Conservation (phyloP, 495 filamentous ascomycete species). For the Xylaria acuta region DNA sequence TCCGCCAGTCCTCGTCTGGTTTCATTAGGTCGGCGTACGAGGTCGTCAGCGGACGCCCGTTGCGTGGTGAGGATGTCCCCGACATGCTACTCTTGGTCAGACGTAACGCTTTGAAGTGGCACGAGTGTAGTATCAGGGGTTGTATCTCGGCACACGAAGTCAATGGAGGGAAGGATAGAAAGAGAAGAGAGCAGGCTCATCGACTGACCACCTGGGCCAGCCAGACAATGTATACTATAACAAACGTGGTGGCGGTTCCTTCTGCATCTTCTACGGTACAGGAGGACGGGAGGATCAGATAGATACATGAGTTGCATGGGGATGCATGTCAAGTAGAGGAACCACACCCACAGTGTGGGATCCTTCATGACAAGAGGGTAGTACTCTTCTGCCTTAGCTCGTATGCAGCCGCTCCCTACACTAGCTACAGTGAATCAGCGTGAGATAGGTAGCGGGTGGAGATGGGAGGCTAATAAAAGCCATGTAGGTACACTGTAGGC, state of each 20-base stretch:
- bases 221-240: slow-evolving; percentile 27
- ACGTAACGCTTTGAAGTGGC: background rate
- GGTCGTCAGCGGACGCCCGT: slow-evolving; percentile 43
- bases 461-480: slow-evolving; percentile 21
- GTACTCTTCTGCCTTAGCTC: slow-evolving; percentile 13
- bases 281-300: slow-evolving; percentile 19
- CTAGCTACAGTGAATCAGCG: slow-evolving; percentile 21
- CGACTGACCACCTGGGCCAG: slow-evolving; percentile 1
- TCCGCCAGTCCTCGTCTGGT: slow-evolving; percentile 43
- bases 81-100: slow-evolving; percentile 30
- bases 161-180: background rate
- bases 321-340: slow-evolving; percentile 14
- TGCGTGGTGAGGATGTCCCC: slow-evolving; percentile 41
- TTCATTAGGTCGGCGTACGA: slow-evolving; percentile 45
- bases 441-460: slow-evolving; percentile 20
- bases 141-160: background rate
- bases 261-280: slow-evolving; percentile 12
- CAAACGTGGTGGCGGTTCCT: slow-evolving; percentile 23
- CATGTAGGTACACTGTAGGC: slow-evolving; percentile 9
- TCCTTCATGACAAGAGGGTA: slow-evolving; percentile 22
- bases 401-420: slow-evolving; percentile 22
- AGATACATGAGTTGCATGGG: slow-evolving; percentile 16
- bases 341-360: slow-evolving; percentile 27
- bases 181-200: background rate
- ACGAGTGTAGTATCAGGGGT: background rate